Base-by-base conservation (phyloP, 306 rosid genomes). In the Senna tora region DNA sequence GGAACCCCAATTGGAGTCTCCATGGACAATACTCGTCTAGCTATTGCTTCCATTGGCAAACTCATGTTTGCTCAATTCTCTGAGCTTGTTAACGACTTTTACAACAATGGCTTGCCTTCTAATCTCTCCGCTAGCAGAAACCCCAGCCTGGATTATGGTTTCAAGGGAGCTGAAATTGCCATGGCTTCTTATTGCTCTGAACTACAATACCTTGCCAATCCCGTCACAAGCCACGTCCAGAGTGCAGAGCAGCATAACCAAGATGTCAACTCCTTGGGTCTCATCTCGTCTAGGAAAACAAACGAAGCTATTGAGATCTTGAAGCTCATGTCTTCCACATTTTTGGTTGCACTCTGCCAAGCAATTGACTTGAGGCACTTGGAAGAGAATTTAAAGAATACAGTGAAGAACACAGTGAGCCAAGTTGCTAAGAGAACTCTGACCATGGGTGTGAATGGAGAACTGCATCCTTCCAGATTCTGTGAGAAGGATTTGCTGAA, bases 1-100 rank as follows among this genome's bases (percentile, higher is more conserved):
- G 98, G 98, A 33, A 92, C 98, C 0, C 98, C 98, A 9, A 92
- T 92, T 34, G 98, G 98, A 7, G 98, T 92, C 1, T 92, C 98
- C 0, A 92, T 92, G 98, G 98, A 92, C 67, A 92, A 92, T 60
- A 92, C 98, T 0, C 96, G 98, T 79, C 49, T 92, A 75, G 98
- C 98, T 16, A 46, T 90, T 60, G 98, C 96, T 6, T 72, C 96
- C 0, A 90, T 92, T 8, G 98, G 98, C 0, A 92, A 92, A 62
- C 98, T 92, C 75, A 53, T 92, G 83, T 92, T 92, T 72, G 98
- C 98, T 10, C 98, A 92, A 42, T 90, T 92, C 69, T 86, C 96
- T 0, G 98, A 92, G 72, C 94, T 90, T 41, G 98, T 92, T 55
- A 90, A 92, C 22, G 96, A 92, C 50, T 86, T 79, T 16, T 92